Evolutionary conservation across 2,329 filamentous ascomycete species (phyloP).

Genomic region (Colletotrichum truncatum): DNA sequence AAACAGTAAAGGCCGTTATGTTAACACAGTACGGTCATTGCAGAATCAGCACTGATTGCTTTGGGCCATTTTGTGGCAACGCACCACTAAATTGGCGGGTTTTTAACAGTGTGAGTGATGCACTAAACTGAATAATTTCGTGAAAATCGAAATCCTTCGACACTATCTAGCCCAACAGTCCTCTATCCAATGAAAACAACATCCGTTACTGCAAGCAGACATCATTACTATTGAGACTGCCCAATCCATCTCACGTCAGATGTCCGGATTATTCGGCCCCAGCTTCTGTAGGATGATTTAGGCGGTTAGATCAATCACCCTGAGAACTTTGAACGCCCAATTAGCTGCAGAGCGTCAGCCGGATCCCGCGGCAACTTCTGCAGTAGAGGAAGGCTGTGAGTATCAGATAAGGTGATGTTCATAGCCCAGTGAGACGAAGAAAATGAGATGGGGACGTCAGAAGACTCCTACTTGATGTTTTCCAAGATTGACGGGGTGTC

Average conservation of each 20-base stretch:
- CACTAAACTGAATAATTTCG: no score
- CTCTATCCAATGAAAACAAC: no score
- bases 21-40: no score
- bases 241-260: conserved; percentile 10
- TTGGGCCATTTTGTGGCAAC: no score
- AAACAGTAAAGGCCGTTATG: no score
- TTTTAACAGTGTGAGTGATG: no score
- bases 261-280: background rate
- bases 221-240: no score
- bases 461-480: background rate
- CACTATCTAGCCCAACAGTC: no score
- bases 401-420: background rate
- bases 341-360: background rate
- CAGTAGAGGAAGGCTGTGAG: background rate
- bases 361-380: background rate
- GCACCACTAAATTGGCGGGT: no score
- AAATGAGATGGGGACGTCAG: background rate
- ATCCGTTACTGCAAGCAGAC: no score
- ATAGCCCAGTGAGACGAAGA: background rate
- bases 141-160: no score
- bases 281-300: background rate
- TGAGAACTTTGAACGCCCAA: background rate
- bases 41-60: no score
- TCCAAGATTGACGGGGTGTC: background rate
- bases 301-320: background rate